These are phyloP conservation scores for Hevea brasiliensis DNA, from an alignment of 345 rosid species.

Conservation along the genomic window DNA sequence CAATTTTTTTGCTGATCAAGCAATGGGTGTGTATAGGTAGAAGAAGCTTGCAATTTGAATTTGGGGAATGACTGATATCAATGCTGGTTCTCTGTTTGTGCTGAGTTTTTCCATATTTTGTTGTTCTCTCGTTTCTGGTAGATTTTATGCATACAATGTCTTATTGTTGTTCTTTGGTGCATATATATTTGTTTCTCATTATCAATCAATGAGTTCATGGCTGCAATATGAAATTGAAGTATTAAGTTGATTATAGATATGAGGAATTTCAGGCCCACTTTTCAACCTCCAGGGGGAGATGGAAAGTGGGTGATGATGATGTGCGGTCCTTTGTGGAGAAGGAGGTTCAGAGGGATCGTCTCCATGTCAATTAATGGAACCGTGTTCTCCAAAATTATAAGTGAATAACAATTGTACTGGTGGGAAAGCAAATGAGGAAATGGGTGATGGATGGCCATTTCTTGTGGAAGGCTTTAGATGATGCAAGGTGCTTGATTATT, in stretches of 20 bases:
- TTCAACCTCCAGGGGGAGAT: neutral
- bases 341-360: neutral
- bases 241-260: neutral
- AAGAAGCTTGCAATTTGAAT: too few relatives aligned
- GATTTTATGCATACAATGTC: too few relatives aligned
- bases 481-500: neutral
- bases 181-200: too few relatives aligned
- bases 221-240: neutral
- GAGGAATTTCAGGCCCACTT: neutral
- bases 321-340: neutral
- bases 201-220: too few relatives aligned
- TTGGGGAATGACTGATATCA: too few relatives aligned
- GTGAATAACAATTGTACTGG: too few relatives aligned
- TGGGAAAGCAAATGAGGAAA: neutral
- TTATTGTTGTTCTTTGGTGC: too few relatives aligned
- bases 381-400: neutral
- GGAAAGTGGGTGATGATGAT: neutral
- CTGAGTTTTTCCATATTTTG: too few relatives aligned
- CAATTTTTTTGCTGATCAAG: neutral
- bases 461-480: neutral
- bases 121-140: too few relatives aligned
- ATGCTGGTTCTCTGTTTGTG: too few relatives aligned
- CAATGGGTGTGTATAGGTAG: too few relatives aligned
- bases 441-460: neutral
- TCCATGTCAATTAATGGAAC: neutral